Conservation (phyloP, 2,329 filamentous ascomycete species). For the Sphaceloma murrayae region DNA sequence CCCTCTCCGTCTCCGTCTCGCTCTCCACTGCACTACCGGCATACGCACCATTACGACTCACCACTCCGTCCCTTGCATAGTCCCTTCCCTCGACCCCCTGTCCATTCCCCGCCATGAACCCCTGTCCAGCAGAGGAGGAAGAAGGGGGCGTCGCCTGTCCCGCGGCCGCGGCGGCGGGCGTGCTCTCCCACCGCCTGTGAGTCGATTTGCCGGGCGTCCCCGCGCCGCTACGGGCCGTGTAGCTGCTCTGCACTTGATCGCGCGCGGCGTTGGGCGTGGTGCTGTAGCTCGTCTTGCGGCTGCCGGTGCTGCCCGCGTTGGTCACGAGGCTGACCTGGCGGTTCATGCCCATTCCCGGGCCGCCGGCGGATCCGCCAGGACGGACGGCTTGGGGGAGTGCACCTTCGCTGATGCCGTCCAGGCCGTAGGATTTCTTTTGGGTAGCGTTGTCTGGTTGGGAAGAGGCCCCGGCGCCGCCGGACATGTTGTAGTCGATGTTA, state of each 20-base stretch:
- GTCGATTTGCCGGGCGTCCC: background rate
- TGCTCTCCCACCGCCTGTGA: conserved; percentile 10
- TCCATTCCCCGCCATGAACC: background rate
- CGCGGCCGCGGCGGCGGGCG: background rate
- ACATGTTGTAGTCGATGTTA: conserved; percentile 19
- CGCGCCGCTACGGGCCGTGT: background rate
- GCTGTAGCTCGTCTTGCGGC: background rate
- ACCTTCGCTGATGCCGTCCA: background rate
- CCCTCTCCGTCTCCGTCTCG: conserved; percentile 16
- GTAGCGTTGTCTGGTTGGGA: background rate
- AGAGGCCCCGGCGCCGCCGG: conserved; percentile 18
- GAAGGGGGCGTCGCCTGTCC: too few species aligned
- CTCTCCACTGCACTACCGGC: conserved; percentile 13
- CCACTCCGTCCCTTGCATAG: background rate
- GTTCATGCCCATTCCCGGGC: background rate
- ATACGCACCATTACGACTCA: too few species aligned
- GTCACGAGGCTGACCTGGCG: conserved; percentile 6
- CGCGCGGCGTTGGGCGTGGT: background rate
- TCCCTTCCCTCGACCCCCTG: background rate
- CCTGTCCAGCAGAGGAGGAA: background rate
- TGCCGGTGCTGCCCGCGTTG: background rate
- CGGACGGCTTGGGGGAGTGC: conserved; percentile 1
- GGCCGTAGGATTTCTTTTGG: background rate
- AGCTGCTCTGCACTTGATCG: background rate
- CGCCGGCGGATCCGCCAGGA: background rate